phyloP scores from a whole-genome alignment of 2,329 filamentous ascomycete species.

The Colletotrichum karsti region DNA sequence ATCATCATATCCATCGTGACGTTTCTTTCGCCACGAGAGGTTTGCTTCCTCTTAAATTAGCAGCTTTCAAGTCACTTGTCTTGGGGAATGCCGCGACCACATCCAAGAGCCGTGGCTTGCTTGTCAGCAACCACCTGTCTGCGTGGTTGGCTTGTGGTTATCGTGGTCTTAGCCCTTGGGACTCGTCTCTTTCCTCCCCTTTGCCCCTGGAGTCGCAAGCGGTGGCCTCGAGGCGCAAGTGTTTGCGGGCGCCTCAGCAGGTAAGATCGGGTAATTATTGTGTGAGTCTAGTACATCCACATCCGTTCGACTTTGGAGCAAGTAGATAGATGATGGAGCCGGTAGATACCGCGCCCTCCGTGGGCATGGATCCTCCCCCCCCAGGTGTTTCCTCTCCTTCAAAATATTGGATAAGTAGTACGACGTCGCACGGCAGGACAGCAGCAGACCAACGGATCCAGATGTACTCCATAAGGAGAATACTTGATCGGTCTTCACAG shows the following conservation, averaged over 20 bases:
- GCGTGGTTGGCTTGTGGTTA: neutral
- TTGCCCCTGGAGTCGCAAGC: neutral
- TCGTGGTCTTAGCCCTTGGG: neutral
- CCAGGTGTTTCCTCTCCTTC: neutral
- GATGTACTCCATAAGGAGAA: too few relatives aligned
- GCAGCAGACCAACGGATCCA: neutral
- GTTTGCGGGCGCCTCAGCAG: neutral
- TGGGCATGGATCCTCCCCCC: neutral
- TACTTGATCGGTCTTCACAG: neutral
- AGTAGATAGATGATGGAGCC: neutral
- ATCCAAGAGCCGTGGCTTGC: neutral
- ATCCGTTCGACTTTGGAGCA: too few relatives aligned
- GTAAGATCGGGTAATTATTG: too few relatives aligned
- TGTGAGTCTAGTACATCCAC: too few relatives aligned
- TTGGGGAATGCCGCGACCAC: too few relatives aligned
- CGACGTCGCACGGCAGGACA: slow-evolving; percentile 18
- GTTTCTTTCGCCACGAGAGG: neutral
- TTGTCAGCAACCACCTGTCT: neutral
- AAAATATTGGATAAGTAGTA: neutral
- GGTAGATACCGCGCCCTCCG: neutral
- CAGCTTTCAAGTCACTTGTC: neutral
- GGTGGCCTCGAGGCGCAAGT: neutral
- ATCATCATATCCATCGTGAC: neutral
- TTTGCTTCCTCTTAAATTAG: too few relatives aligned
- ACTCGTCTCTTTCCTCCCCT: neutral